phyloP scores from a whole-genome alignment of 371 early-diverging fungal genomes.

The Dentiscutata heterogama region DNA sequence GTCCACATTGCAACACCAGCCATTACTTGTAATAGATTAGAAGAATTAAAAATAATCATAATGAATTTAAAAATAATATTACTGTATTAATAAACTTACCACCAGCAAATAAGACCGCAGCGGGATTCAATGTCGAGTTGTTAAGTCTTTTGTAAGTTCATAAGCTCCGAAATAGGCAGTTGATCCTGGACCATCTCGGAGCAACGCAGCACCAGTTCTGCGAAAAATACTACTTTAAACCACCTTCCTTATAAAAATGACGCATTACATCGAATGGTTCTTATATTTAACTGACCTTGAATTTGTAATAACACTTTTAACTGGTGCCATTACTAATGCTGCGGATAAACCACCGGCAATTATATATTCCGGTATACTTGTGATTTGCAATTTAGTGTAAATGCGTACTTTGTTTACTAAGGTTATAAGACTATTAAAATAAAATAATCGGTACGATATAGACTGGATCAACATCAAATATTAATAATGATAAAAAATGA shows the following conservation, averaged over 20 bases:
- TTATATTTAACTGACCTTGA: slow-evolving; percentile 70
- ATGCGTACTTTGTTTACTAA: slow-evolving; percentile 70
- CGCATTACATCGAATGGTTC: slow-evolving; percentile 85
- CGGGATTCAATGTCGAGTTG: slow-evolving; percentile 72
- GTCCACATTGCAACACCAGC: slow-evolving; percentile 93
- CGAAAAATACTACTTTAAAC: slow-evolving; percentile 88
- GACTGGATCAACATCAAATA: slow-evolving; percentile 38
- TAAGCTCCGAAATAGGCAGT: slow-evolving; percentile 98
- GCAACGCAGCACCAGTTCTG: slow-evolving; percentile 94
- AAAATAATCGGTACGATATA: slow-evolving; percentile 73
- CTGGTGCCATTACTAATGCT: slow-evolving; percentile 91
- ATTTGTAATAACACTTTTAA: slow-evolving; percentile 96
- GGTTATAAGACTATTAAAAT: slow-evolving; percentile 67
- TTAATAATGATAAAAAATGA: not conserved
- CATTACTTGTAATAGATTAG: slow-evolving; percentile 57
- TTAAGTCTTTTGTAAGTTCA: slow-evolving; percentile 80
- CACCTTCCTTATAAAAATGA: slow-evolving; percentile 81
- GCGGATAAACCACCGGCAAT: slow-evolving; percentile 98
- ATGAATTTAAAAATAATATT: not conserved
- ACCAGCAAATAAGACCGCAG: slow-evolving; percentile 94
- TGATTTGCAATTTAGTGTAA: slow-evolving; percentile 67
- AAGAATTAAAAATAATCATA: not conserved
- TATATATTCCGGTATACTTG: slow-evolving; percentile 79
- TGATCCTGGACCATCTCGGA: slow-evolving; percentile 94
- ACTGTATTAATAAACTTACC: slow-evolving; percentile 68